These are phyloP conservation scores for Pyrenopolyporus hunteri DNA, from an alignment of 495 filamentous ascomycete genomes.

Conservation along the genomic window DNA sequence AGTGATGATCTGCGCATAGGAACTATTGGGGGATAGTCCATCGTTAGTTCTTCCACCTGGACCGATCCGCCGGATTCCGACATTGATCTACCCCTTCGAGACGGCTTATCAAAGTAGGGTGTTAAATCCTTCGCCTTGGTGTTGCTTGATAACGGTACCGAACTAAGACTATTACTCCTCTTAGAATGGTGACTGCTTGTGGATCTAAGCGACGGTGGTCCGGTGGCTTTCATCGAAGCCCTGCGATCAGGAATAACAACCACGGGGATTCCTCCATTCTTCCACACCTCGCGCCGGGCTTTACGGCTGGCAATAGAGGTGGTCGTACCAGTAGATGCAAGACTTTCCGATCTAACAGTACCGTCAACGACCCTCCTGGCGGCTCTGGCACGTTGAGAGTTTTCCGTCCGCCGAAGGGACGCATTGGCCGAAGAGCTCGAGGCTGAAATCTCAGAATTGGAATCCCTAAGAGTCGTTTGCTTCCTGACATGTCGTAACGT, in stretches of 20 bases:
- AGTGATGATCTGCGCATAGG: slow-evolving; percentile 68
- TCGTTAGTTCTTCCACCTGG: slow-evolving; percentile 56
- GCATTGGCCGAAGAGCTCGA: slow-evolving; percentile 50
- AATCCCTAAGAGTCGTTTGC: slow-evolving; percentile 55
- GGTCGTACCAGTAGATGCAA: slow-evolving; percentile 63
- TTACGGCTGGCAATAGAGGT: slow-evolving; percentile 61
- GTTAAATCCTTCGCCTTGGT: slow-evolving; percentile 45
- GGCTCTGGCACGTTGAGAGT: slow-evolving; percentile 31
- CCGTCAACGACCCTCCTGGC: slow-evolving; percentile 25
- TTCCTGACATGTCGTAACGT: slow-evolving; percentile 76
- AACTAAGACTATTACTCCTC: slow-evolving; percentile 52
- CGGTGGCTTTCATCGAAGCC: slow-evolving; percentile 65
- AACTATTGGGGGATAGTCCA: slow-evolving; percentile 65
- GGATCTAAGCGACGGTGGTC: slow-evolving; percentile 58
- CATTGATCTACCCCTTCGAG: slow-evolving; percentile 49
- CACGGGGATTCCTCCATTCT: slow-evolving; percentile 66
- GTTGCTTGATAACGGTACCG: slow-evolving; percentile 44
- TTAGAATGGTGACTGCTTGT: slow-evolving; percentile 58
- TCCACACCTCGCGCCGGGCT: slow-evolving; percentile 61
- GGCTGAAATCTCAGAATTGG: slow-evolving; percentile 61
- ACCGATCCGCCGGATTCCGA: slow-evolving; percentile 56
- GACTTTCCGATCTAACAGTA: slow-evolving; percentile 59
- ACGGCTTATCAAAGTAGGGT: slow-evolving; percentile 42
- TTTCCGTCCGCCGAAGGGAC: slow-evolving; percentile 41
- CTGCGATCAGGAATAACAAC: slow-evolving; percentile 73